These are phyloP conservation scores for Carex kokanica DNA, from an alignment of 176 grass and related monocot genomes.

Conservation along the genomic window DNA sequence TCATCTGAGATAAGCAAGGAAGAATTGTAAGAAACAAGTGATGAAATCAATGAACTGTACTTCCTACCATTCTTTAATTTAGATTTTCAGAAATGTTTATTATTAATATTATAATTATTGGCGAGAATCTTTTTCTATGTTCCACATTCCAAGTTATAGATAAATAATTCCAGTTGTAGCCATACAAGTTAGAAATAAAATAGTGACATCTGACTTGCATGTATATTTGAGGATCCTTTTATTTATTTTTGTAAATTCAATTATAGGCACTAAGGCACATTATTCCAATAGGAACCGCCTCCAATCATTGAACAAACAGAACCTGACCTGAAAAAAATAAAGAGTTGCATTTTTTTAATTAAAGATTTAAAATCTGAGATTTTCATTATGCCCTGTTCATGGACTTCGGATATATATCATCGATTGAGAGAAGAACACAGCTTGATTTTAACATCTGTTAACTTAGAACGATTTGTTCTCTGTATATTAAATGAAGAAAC, in stretches of 20 bases:
- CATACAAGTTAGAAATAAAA: not conserved
- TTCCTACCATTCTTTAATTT: constrained; percentile 20
- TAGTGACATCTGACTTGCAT: not conserved
- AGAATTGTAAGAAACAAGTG: constrained; percentile 9
- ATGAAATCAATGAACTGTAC: constrained; percentile 13
- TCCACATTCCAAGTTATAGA: not conserved
- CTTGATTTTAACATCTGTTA: not conserved
- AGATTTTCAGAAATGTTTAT: constrained; percentile 9
- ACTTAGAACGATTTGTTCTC: not conserved
- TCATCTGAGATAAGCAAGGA: not conserved
- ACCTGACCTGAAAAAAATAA: not conserved
- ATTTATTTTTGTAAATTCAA: not conserved
- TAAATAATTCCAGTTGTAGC: not conserved
- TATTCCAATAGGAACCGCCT: not conserved
- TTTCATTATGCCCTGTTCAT: not conserved
- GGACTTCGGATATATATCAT: not conserved
- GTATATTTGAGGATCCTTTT: not conserved
- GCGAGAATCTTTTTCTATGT: not conserved
- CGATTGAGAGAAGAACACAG: not conserved
- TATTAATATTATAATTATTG: not conserved
- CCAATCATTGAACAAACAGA: not conserved
- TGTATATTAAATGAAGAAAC: not conserved
- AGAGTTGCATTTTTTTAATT: not conserved
- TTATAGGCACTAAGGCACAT: not conserved
- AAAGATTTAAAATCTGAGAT: not conserved